Base-by-base conservation (phyloP, 2,329 filamentous ascomycete genomes). In the Beauveria caledonica region DNA sequence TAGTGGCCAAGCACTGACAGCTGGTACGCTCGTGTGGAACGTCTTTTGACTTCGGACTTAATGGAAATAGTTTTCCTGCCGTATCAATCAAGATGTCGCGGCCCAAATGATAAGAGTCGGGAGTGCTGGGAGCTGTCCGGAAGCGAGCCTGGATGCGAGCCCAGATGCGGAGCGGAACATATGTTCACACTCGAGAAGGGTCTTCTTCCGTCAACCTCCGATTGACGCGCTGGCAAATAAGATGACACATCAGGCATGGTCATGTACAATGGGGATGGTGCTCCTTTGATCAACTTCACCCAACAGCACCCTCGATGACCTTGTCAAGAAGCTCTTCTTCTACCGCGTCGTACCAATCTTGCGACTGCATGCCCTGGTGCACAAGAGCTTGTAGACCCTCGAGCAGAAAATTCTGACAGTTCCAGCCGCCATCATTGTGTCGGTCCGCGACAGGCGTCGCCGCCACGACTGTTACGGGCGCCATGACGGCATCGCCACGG, bases 381-480 rank as follows among this genome's bases (percentile, higher is more conserved):
- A 62, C 62, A n/a, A 63, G 55, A 3, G 44, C 39, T 29, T 62
- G 59, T 44, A 63, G 58, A 10, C 62, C 62, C 62, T 63, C 62
- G 46, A 63, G 55, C n/a, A 63, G 13, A 10, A 63, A 63, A 13
- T 61, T 53, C 11, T 64, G 63, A 19, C 62, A 61, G 48, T 62
- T 65, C 64, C 63, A 64, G 23, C 55, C 60, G 46, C 23, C 40
- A 51, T 60, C 57, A 44, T 62, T 44, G 42, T 63, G 45, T 10
- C 57, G 55, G 29, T 36, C 46, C 10, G 23, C 49, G 19, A 64
- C 49, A 5, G 44, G 15, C 17, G 62, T 46, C 6, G 53, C 45
- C 17, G 61, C 61, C 15, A 62, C 59, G 23, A 63, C 53, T 4
- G 54, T 44, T 10, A 62, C 60, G 17, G 58, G 63, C 39, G 23